Base-by-base conservation (phyloP, 148 eudicot genomes). In the Persicaria maculosa region DNA sequence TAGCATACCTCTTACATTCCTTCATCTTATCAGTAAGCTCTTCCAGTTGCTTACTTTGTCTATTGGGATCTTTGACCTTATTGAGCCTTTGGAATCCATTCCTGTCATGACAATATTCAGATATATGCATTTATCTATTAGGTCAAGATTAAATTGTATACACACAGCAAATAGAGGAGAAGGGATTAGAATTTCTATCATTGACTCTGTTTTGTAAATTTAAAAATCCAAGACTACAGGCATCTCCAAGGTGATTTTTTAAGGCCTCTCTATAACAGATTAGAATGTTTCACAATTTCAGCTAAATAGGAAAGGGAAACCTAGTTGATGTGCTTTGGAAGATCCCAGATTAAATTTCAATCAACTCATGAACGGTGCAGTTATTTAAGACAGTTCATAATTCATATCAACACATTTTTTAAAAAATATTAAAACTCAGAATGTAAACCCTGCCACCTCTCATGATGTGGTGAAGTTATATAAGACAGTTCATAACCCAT, bases 71-170 rank as follows among this genome's bases (percentile, higher is more conserved):
- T 82, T 95, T 95, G 77, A 95, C 79, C 79, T 95, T 95, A 83
- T 92, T 97, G 89, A 95, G 81, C 83, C 92, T 95, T 77, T 95
- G 99, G 77, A 95, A 95, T 68, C 99, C 99, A 95, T 95, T 95
- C 78, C 99, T 94, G 83, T 68, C 71, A 50, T 62, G 72, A 67
- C 45, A 52, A 19, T 6, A 76, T 3, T 36, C 53, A 47, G 53
- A 19, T 1, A 53, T 22, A 17, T 65, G 25, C 45, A 19, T 48
- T 20, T 11, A 43, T 22, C 44, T 4, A 52, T 47, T 31, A 47
- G 25, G 47, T 44, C 43, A 4, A 72, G 9, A 17, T 15, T n/a
- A 3, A 54, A 14, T 48, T 15, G 16, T 4, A n/a, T 54, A 16
- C 2, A 54, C 58, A 54, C n/a, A 54, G 58, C 1, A 2, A 5